These are phyloP conservation scores for Apocynum venetum DNA, from an alignment of 257 asterid genomes.

Conservation along the genomic window DNA sequence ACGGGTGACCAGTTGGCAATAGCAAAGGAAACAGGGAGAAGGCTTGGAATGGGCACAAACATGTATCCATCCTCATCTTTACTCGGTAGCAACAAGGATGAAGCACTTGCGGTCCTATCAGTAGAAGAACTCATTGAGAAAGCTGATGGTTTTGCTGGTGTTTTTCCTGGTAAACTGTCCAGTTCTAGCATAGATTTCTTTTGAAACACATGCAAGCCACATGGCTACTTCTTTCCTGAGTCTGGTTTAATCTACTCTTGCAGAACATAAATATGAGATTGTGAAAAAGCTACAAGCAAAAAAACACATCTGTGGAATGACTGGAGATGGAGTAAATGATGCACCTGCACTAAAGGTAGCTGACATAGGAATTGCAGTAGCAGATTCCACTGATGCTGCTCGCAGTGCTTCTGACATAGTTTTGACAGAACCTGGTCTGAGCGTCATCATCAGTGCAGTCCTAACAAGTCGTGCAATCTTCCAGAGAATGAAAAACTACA, in stretches of 20 bases:
- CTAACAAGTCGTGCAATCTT: constrained; percentile 40
- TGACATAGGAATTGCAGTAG: constrained; percentile 43
- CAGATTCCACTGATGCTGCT: constrained; percentile 43
- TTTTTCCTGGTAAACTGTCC: constrained; percentile 30
- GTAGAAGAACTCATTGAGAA: constrained; percentile 36
- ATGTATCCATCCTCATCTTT: constrained; percentile 41
- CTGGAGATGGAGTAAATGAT: constrained; percentile 46
- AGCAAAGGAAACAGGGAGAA: constrained; percentile 40
- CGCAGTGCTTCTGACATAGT: constrained; percentile 43
- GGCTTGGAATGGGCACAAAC: constrained; percentile 42
- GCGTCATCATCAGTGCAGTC: constrained; percentile 42
- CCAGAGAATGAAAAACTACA: constrained; percentile 42
- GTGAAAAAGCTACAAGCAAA: constrained; percentile 33
- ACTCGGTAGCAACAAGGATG: constrained; percentile 27
- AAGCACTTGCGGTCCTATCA: constrained; percentile 19
- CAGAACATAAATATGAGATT: constrained; percentile 41
- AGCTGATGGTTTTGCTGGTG: constrained; percentile 45
- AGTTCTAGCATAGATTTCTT: constrained; percentile 9
- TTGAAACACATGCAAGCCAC: background rate
- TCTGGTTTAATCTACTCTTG: background rate
- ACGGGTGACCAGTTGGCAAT: constrained; percentile 53
- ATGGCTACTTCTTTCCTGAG: background rate
- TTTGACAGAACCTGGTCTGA: constrained; percentile 38
- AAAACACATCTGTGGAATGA: constrained; percentile 41
- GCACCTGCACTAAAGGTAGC: constrained; percentile 44